These are phyloP conservation scores for Lepraria neglecta DNA, from an alignment of 495 filamentous ascomycete genomes.

Conservation along the genomic window DNA sequence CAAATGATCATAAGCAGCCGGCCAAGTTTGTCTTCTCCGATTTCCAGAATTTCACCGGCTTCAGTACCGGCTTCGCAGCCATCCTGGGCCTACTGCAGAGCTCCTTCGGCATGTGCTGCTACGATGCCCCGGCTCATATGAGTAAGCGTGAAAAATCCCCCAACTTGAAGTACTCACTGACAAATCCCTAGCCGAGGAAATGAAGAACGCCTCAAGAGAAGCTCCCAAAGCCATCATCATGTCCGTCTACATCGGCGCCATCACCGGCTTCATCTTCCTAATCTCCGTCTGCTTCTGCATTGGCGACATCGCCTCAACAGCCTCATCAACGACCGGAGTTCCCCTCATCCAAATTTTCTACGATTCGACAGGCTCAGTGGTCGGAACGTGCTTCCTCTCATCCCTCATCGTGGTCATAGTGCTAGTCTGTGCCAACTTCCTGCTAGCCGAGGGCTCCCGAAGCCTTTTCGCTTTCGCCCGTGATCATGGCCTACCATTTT, in stretches of 20 bases:
- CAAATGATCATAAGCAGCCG: constrained; percentile 49
- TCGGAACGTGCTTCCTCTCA: constrained; percentile 38
- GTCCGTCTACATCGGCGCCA: constrained; percentile 45
- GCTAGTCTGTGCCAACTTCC: constrained; percentile 38
- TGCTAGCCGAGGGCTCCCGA: constrained; percentile 43
- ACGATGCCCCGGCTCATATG: constrained; percentile 28
- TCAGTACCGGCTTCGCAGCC: constrained; percentile 44
- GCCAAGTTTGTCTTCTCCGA: constrained; percentile 51
- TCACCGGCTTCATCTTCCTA: constrained; percentile 48
- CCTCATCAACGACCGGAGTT: constrained; percentile 40
- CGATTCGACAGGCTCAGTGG: constrained; percentile 40
- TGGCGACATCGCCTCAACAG: constrained; percentile 39
- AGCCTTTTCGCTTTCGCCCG: constrained; percentile 44
- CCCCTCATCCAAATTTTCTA: constrained; percentile 47
- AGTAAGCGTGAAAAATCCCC: no score
- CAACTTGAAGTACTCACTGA: no score
- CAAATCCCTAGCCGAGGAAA: constrained; percentile 41
- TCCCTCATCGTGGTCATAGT: constrained; percentile 40
- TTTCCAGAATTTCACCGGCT: constrained; percentile 53
- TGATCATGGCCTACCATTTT: constrained; percentile 45
- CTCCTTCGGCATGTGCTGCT: constrained; percentile 53
- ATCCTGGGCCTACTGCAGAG: constrained; percentile 52
- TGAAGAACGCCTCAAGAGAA: constrained; percentile 44
- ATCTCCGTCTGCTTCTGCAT: constrained; percentile 47
- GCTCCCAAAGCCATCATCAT: constrained; percentile 51